A percentile compares a stretch with the other conserved stretches of the same genome.
Conservation (phyloP, 345 rosid genomes). For the Microcos paniculata region DNA sequence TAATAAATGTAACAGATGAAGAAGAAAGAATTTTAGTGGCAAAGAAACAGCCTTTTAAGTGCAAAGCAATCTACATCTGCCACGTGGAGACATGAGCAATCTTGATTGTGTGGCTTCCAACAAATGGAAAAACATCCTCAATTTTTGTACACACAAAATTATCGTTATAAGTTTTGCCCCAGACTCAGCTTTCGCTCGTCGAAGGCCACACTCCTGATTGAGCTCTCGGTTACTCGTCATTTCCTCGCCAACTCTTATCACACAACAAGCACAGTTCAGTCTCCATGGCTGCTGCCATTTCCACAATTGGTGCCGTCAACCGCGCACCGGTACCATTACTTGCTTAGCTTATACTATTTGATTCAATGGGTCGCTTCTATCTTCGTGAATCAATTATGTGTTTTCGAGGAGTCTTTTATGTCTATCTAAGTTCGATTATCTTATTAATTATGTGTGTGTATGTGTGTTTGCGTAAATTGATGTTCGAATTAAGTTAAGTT, state of each 20-base stretch:
- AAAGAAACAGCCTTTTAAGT: slow-evolving; percentile 12
- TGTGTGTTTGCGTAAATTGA: background rate
- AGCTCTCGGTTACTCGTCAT: background rate
- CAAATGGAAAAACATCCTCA: slow-evolving; percentile 22
- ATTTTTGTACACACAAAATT: slow-evolving; percentile 33
- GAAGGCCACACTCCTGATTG: background rate
- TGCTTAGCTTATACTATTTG: background rate
- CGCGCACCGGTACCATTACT: slow-evolving; percentile 56
- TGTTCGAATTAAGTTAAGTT: too few relatives aligned
- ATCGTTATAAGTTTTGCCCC: slow-evolving; percentile 23
- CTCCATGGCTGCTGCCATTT: slow-evolving; percentile 74
- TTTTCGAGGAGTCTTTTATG: background rate
- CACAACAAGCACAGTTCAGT: background rate
- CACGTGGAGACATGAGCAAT: slow-evolving; percentile 43
- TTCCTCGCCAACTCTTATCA: background rate
- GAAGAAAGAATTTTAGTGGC: slow-evolving; percentile 22
- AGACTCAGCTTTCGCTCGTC: background rate
- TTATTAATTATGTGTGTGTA: background rate
- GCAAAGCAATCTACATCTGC: slow-evolving; percentile 6
- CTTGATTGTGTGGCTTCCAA: slow-evolving; percentile 50
- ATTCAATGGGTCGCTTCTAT: background rate
- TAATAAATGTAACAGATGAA: background rate
- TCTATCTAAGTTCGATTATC: background rate
- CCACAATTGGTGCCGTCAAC: slow-evolving; percentile 80
- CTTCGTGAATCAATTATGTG: too few relatives aligned